Percentiles rank a stretch among this genome's conserved stretches.
Evolutionary conservation across 2,329 filamentous ascomycete species (phyloP).

Genomic region (Aureobasidium melanogenum): DNA sequence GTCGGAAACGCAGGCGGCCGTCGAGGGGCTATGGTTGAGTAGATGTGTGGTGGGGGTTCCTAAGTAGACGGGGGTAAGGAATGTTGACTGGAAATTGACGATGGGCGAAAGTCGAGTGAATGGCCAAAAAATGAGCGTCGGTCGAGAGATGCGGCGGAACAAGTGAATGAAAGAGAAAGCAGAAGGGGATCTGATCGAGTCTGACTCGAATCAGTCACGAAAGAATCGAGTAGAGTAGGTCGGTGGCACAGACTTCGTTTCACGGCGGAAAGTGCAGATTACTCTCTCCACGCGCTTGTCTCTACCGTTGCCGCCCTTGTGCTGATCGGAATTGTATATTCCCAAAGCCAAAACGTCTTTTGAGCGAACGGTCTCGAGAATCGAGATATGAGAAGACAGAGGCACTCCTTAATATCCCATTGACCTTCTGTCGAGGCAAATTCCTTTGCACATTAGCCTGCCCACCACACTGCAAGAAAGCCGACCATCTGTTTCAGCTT

Average conservation of each 20-base stretch:
- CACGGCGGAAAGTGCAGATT: slow-evolving; percentile 1
- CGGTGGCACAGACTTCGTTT: not conserved
- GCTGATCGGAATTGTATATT: slow-evolving; percentile 6
- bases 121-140: not conserved
- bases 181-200: not conserved
- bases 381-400: not conserved
- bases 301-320: not conserved
- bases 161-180: not conserved
- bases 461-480: slow-evolving; percentile 6
- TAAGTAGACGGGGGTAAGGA: not conserved
- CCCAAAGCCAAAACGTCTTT: not conserved
- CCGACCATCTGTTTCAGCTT: slow-evolving; percentile 1
- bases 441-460: slow-evolving; percentile 6
- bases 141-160: not conserved
- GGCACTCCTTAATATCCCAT: not conserved
- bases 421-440: not conserved
- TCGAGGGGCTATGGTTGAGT: not conserved
- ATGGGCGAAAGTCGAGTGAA: not conserved
- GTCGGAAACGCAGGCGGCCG: not conserved
- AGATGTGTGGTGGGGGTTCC: not conserved
- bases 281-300: not conserved
- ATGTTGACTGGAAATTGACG: slow-evolving; percentile 1
- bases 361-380: not conserved
- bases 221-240: not conserved
- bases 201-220: not conserved